Evolutionary conservation across 371 early-diverging fungal species (phyloP).

Genomic region (Edhazardia aedis): DNA sequence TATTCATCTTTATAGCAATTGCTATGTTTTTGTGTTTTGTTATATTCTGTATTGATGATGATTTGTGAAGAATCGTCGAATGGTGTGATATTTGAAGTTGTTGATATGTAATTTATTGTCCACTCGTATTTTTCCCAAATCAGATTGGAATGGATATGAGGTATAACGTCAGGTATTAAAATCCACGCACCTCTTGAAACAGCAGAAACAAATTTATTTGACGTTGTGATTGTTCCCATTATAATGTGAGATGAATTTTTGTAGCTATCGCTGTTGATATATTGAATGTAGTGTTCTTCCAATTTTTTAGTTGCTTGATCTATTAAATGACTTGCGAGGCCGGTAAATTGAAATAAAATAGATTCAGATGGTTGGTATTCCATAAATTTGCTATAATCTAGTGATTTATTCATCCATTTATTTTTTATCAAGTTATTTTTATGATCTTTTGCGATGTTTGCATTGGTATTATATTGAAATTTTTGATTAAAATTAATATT

Average conservation of each 20-base stretch:
- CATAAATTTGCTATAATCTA: too few relatives aligned
- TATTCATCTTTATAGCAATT: constrained; percentile 20
- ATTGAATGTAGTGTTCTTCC: constrained; percentile 19
- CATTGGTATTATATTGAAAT: too few relatives aligned
- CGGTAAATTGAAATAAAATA: constrained; percentile 46
- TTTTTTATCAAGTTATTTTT: too few relatives aligned
- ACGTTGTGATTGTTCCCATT: constrained; percentile 34
- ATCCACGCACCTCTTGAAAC: constrained; percentile 36
- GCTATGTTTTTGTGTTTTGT: too few relatives aligned
- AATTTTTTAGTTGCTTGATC: constrained; percentile 26
- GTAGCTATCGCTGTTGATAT: constrained; percentile 19
- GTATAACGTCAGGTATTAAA: constrained; percentile 32
- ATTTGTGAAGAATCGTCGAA: too few relatives aligned
- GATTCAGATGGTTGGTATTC: too few relatives aligned
- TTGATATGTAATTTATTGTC: constrained; percentile 11
- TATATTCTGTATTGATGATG: too few relatives aligned
- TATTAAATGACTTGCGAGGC: constrained; percentile 22
- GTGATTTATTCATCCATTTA: too few relatives aligned
- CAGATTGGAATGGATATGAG: constrained; percentile 26
- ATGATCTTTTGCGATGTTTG: too few relatives aligned
- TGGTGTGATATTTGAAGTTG: constrained; percentile 4
- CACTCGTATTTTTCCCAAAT: constrained; percentile 33
- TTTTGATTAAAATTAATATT: too few relatives aligned
- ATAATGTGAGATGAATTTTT: constrained; percentile 42
- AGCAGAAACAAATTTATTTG: constrained; percentile 42